Evolutionary conservation across 768 basidiomycete genomes (phyloP).

Genomic region (Rickenella mellea): DNA sequence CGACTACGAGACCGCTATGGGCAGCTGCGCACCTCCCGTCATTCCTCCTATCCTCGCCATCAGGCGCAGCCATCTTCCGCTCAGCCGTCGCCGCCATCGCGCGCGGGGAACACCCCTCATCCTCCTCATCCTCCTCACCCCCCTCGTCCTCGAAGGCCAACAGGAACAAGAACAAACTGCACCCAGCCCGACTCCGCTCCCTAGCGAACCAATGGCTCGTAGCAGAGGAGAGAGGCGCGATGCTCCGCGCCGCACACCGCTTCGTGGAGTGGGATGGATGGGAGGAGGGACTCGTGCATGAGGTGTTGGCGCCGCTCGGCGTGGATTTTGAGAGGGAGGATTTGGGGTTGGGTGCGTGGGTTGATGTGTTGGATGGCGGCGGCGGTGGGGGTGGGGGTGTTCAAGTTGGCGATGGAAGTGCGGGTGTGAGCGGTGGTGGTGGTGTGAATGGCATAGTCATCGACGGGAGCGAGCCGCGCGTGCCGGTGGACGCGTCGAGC

Average conservation of each 20-base stretch:
- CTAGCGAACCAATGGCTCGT: constrained; percentile 66
- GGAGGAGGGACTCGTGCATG: constrained; percentile 76
- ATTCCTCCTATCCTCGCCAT: constrained; percentile 70
- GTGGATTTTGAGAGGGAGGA: constrained; percentile 46
- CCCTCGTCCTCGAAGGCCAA: constrained; percentile 1
- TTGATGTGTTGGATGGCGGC: background rate
- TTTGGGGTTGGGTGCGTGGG: constrained; percentile 14
- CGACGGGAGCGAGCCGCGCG: background rate
- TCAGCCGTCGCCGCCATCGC: constrained; percentile 47
- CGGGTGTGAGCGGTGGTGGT: background rate
- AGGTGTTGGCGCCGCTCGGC: constrained; percentile 66
- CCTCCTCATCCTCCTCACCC: constrained; percentile 10
- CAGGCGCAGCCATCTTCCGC: constrained; percentile 63
- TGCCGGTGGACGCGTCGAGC: background rate
- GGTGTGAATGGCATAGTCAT: background rate
- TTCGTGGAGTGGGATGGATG: constrained; percentile 86
- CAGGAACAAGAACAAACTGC: constrained; percentile 9
- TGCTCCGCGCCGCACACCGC: constrained; percentile 68
- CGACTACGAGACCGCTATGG: constrained; percentile 82
- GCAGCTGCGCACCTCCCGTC: constrained; percentile 75
- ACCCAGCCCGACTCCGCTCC: constrained; percentile 24
- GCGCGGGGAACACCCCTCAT: constrained; percentile 14
- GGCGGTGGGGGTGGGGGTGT: background rate
- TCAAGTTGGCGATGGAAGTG: background rate
- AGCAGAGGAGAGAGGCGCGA: constrained; percentile 55